Percentiles rank a stretch among this genome's conserved stretches.
Conservation (phyloP, 306 rosid species). For the Lathyrus aphaca region DNA sequence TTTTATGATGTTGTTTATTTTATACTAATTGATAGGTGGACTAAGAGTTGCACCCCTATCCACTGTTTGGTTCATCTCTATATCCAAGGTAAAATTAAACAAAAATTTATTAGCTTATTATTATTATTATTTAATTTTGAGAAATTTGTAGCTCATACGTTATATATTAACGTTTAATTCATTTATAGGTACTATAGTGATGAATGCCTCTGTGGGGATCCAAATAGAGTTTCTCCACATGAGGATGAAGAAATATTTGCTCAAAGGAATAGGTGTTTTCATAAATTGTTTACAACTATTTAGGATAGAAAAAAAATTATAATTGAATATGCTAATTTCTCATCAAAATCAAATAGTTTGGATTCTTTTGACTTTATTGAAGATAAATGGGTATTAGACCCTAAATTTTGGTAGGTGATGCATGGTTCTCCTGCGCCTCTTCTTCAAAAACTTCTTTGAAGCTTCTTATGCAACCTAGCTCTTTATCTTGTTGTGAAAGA, state of each 20-base stretch:
- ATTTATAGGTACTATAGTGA: background rate
- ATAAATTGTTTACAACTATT: background rate
- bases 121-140: background rate
- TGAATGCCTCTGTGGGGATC: background rate
- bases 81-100: background rate
- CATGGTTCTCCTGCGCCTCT: too few relatives aligned
- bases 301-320: background rate
- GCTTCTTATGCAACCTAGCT: too few relatives aligned
- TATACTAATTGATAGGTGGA: background rate
- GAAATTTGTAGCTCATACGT: too few relatives aligned
- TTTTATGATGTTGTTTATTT: background rate
- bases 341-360: background rate
- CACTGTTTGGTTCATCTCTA: slow-evolving; percentile 1
- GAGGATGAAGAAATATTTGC: background rate
- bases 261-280: background rate
- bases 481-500: too few relatives aligned
- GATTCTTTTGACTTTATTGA: background rate
- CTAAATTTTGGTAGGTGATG: background rate
- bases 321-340: background rate
- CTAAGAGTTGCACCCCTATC: background rate
- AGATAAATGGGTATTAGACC: background rate
- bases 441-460: too few relatives aligned
- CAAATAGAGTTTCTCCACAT: background rate
- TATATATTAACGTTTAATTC: background rate
- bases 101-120: background rate